phyloP scores from a whole-genome alignment of 495 filamentous ascomycete species.

The Penicillium robsamsonii region DNA sequence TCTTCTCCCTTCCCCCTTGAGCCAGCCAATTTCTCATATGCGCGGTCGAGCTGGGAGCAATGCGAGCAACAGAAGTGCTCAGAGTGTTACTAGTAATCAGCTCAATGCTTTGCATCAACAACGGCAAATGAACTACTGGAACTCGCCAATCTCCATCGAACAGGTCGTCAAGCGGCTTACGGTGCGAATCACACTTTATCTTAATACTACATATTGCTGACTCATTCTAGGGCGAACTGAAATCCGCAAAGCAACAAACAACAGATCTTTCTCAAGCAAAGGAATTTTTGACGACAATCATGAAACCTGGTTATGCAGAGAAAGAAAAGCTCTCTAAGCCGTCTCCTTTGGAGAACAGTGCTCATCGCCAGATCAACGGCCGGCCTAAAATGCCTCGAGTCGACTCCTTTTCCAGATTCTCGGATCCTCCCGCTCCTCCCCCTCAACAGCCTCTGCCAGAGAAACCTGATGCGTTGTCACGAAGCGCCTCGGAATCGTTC shows the following conservation, averaged over 20 bases:
- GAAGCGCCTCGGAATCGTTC: constrained; percentile 42
- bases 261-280: constrained; percentile 79
- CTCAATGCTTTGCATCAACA: constrained; percentile 61
- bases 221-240: constrained; percentile 72
- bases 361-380: constrained; percentile 44
- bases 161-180: constrained; percentile 91
- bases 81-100: constrained; percentile 56
- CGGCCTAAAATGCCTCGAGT: constrained; percentile 56
- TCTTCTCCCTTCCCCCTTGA: constrained; percentile 61
- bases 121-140: constrained; percentile 74
- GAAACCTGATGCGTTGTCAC: constrained; percentile 70
- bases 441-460: constrained; percentile 89
- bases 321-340: constrained; percentile 54
- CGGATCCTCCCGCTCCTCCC: constrained; percentile 85
- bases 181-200: constrained; percentile 54
- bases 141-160: constrained; percentile 86
- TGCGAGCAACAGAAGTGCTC: constrained; percentile 53
- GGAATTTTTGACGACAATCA: constrained; percentile 72
- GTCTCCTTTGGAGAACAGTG: constrained; percentile 37
- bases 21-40: constrained; percentile 55
- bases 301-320: constrained; percentile 65
- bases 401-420: constrained; percentile 63
- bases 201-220: constrained; percentile 15
- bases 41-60: constrained; percentile 73
- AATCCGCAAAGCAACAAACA: constrained; percentile 79